Conservation (phyloP, 78 protist species). For the Emiliania huxleyi region DNA sequence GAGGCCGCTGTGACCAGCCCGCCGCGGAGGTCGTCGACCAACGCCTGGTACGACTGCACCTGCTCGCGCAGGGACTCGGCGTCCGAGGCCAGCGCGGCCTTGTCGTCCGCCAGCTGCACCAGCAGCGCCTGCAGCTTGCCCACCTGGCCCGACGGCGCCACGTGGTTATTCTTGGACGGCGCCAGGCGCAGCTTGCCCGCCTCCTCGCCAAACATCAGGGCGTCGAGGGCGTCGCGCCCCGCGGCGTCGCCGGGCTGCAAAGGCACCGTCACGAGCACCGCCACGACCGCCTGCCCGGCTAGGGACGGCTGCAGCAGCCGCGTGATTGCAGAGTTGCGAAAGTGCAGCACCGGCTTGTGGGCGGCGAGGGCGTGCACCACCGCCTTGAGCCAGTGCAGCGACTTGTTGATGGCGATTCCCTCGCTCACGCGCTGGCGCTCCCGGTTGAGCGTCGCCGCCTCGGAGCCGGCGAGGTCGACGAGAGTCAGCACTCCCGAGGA, state of each 20-base stretch:
- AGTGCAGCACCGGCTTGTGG: neutral
- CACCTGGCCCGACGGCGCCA: neutral
- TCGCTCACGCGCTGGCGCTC: neutral
- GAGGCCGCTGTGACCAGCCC: neutral
- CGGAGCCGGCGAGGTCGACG: constrained; percentile 21
- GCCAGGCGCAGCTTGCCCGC: neutral
- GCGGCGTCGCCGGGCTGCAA: neutral
- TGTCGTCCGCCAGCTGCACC: neutral
- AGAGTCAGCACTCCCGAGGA: neutral
- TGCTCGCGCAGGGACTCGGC: neutral
- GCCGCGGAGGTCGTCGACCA: neutral
- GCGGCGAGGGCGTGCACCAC: neutral
- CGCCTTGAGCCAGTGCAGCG: neutral
- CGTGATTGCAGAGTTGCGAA: constrained; percentile 14
- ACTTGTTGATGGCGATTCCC: neutral
- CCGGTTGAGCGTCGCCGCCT: neutral
- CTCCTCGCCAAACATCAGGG: neutral
- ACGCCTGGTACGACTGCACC: neutral
- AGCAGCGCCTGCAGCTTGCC: neutral
- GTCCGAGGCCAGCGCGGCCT: neutral
- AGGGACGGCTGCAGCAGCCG: neutral
- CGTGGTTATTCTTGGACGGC: neutral
- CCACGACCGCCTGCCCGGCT: neutral
- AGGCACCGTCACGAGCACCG: neutral
- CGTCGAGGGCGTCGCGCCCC: neutral